Conservation (phyloP, 2,329 filamentous ascomycete species). For the Cladosporium sp. region DNA sequence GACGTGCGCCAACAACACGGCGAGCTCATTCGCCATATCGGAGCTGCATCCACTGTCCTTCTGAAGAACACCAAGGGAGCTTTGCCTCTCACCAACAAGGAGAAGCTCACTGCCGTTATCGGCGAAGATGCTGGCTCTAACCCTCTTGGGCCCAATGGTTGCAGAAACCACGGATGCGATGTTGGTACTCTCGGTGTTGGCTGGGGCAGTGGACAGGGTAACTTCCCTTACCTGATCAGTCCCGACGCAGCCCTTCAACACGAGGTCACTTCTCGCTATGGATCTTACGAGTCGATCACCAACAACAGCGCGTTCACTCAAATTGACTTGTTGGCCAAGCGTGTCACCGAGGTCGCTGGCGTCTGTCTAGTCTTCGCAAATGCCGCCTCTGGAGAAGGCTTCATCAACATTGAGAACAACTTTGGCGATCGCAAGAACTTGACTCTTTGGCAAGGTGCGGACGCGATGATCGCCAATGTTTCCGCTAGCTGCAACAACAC, state of each 20-base stretch:
- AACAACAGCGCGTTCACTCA: slow-evolving; percentile 25
- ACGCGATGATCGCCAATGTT: slow-evolving; percentile 66
- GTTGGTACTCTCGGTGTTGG: slow-evolving; percentile 44
- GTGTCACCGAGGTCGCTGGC: slow-evolving; percentile 45
- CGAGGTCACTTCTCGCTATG: slow-evolving; percentile 20
- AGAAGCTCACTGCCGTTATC: slow-evolving; percentile 46
- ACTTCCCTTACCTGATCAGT: slow-evolving; percentile 30
- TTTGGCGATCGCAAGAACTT: slow-evolving; percentile 46
- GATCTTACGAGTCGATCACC: slow-evolving; percentile 24
- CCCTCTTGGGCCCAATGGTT: slow-evolving; percentile 44
- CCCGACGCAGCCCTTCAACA: slow-evolving; percentile 28
- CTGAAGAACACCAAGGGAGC: slow-evolving; percentile 47
- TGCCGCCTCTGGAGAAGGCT: slow-evolving; percentile 45
- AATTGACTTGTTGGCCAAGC: slow-evolving; percentile 27
- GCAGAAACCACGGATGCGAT: slow-evolving; percentile 41
- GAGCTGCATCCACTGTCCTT: slow-evolving; percentile 35
- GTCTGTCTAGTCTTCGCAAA: slow-evolving; percentile 12
- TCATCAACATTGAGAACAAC: slow-evolving; percentile 41
- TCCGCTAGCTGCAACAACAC: slow-evolving; percentile 74
- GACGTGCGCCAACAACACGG: slow-evolving; percentile 57
- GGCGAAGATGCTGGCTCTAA: slow-evolving; percentile 47
- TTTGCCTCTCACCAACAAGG: slow-evolving; percentile 45
- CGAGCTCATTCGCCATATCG: slow-evolving; percentile 32
- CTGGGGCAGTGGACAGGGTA: slow-evolving; percentile 43
- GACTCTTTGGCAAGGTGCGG: slow-evolving; percentile 37